Percentiles rank a stretch among this genome's conserved stretches.
phyloP scores from a whole-genome alignment of 2,329 filamentous ascomycete species.

The Pseudohalonectria lignicola region DNA sequence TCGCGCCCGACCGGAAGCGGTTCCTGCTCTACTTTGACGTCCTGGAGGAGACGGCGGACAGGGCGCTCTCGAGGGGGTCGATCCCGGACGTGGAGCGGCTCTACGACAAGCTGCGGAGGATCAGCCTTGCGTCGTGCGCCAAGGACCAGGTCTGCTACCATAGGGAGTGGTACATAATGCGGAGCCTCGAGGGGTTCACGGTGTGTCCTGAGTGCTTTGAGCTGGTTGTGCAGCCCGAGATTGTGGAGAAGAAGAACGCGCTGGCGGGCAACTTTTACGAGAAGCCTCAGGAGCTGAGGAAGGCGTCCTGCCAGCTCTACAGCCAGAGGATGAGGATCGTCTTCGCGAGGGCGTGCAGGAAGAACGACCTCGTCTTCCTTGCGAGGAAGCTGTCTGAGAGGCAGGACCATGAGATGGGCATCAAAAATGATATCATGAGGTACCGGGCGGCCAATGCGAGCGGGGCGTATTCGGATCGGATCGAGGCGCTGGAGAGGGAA shows the following conservation, averaged over 20 bases:
- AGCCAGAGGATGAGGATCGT: constrained; percentile 66
- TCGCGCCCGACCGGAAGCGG: constrained; percentile 35
- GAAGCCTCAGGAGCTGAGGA: constrained; percentile 40
- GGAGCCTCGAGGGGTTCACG: constrained; percentile 63
- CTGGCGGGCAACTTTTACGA: constrained; percentile 57
- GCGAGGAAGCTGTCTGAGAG: constrained; percentile 45
- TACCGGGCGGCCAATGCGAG: neutral
- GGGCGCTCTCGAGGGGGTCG: constrained; percentile 29
- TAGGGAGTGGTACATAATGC: constrained; percentile 67
- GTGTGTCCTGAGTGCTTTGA: constrained; percentile 84
- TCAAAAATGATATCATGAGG: constrained; percentile 14
- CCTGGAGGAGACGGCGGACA: constrained; percentile 45
- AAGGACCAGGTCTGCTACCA: constrained; percentile 51
- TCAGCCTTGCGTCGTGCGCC: constrained; percentile 53
- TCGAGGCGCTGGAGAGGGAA: neutral
- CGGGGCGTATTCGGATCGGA: neutral
- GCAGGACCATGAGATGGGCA: constrained; percentile 46
- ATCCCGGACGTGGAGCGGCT: constrained; percentile 50
- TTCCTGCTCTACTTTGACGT: constrained; percentile 51
- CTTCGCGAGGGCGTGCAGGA: constrained; percentile 55
- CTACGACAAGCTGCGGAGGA: constrained; percentile 49
- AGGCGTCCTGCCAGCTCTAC: constrained; percentile 65
- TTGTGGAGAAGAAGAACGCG: constrained; percentile 32
- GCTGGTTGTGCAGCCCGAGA: constrained; percentile 61
- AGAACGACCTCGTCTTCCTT: constrained; percentile 57